Evolutionary conservation across 805 yeast genomes (phyloP).

Genomic region (Saturnispora ahearnii): DNA sequence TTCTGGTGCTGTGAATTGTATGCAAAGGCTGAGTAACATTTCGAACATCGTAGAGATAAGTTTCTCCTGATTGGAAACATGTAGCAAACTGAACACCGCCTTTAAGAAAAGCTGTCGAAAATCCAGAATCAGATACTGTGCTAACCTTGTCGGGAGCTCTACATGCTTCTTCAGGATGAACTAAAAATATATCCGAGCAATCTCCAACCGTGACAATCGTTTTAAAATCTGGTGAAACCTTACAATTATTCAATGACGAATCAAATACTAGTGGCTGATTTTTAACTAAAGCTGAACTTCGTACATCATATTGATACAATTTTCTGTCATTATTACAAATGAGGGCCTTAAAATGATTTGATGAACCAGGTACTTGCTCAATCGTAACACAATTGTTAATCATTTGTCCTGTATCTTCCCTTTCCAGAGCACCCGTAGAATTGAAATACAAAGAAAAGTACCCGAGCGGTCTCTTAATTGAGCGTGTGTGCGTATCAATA

Average conservation of each 20-base stretch:
- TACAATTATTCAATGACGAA: conserved; percentile 68
- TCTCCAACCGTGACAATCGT: conserved; percentile 70
- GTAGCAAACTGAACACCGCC: conserved; percentile 68
- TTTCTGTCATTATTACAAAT: conserved; percentile 80
- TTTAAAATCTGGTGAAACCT: conserved; percentile 53
- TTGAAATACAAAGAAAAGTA: conserved; percentile 50
- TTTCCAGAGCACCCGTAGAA: conserved; percentile 36
- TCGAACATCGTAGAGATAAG: conserved; percentile 69
- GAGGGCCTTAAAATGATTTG: conserved; percentile 40
- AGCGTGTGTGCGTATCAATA: conserved; percentile 30
- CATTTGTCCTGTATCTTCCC: conserved; percentile 63
- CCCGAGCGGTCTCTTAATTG: conserved; percentile 31
- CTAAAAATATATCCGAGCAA: conserved; percentile 51
- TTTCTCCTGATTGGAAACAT: conserved; percentile 79
- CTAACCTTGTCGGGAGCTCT: conserved; percentile 14
- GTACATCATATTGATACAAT: conserved; percentile 56
- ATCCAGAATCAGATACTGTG: conserved; percentile 69
- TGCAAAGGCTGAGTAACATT: conserved; percentile 45
- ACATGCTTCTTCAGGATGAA: conserved; percentile 34
- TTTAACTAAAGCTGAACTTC: conserved; percentile 32
- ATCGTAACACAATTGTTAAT: conserved; percentile 74
- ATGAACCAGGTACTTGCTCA: conserved; percentile 32
- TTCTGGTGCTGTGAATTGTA: conserved; percentile 52
- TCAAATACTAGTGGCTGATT: conserved; percentile 39
- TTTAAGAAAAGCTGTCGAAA: conserved; percentile 71